These are phyloP conservation scores for Batkoa obscura DNA, from an alignment of 371 early-diverging fungal species.

Conservation along the genomic window DNA sequence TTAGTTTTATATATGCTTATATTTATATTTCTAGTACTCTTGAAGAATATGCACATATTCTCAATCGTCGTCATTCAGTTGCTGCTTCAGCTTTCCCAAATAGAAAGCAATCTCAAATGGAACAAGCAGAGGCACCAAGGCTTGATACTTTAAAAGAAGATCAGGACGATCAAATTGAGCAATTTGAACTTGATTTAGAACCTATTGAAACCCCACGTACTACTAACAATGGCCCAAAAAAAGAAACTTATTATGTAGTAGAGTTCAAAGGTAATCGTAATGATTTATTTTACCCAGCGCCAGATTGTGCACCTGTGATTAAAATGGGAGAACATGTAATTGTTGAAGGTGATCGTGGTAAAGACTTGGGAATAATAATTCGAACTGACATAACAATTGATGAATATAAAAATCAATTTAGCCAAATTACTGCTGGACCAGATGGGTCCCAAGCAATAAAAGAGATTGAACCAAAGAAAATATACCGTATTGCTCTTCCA, in stretches of 20 bases:
- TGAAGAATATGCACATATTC: slow-evolving; percentile 9
- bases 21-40: slow-evolving; percentile 6
- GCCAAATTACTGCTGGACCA: slow-evolving; percentile 9
- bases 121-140: neutral
- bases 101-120: neutral
- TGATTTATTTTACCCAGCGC: slow-evolving; percentile 50
- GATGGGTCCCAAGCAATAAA: slow-evolving; percentile 15
- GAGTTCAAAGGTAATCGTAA: slow-evolving; percentile 79
- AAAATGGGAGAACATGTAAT: slow-evolving; percentile 64
- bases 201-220: slow-evolving; percentile 20
- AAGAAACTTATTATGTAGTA: slow-evolving; percentile 33
- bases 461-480: slow-evolving; percentile 70
- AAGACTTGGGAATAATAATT: slow-evolving; percentile 77
- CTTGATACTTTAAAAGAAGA: slow-evolving; percentile 8
- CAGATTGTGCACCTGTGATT: slow-evolving; percentile 21
- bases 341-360: slow-evolving; percentile 92
- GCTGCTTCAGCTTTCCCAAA: slow-evolving; percentile 17
- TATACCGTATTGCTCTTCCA: slow-evolving; percentile 63
- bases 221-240: slow-evolving; percentile 23
- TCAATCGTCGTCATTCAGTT: slow-evolving; percentile 22
- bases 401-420: slow-evolving; percentile 11
- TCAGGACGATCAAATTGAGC: slow-evolving; percentile 14
- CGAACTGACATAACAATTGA: slow-evolving; percentile 29
- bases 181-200: slow-evolving; percentile 10
- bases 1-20: neutral